Evolutionary conservation across 2,329 filamentous ascomycete genomes (phyloP), one percentile per base, ranked within the genome.

Genomic region (Chrysosporium queenslandicum): DNA sequence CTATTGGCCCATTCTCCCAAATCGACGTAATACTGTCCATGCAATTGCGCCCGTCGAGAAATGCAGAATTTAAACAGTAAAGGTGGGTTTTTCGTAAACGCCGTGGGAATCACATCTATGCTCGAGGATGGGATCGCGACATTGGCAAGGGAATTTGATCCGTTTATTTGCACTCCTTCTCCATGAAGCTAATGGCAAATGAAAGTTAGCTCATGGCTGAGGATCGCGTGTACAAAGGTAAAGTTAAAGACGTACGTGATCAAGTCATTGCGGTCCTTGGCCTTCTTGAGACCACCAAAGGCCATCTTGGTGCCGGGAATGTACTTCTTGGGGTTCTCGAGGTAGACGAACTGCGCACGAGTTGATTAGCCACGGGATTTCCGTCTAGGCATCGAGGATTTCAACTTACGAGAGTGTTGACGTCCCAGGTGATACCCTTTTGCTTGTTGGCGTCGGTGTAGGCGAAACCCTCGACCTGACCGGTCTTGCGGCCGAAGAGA

Each of bases 291-390:
- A 74, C 92, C 92, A 77, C 92, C 92, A 72, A 97, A 98, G 67
- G 92, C 92, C 92, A 98, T 98, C 88, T 97, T 98, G 78, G 92
- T 98, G 65, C 92, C 92, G 64, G 92, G 92, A 61, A 98, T 96
- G 83, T 90, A 98, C 82, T 97, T 97, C 86, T 98, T 98, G 77
- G 92, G 92, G 86, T 97, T 97, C 83, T 98, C 92, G 68, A 98
- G 90, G 84, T 98, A 98, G 63, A 84, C 81, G 77, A 95, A 97
- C 87, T 90, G 64, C 46, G 59, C 18, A 14, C 27, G 1, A 48
- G 14, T 5, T 25, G 9, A 12, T 29, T 9, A 43, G 14, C 12
- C 12, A 43, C 23, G 6, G 5, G 4, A 11, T 18, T 27, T 6
- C 12, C 46, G 25, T 14, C 20, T 7, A 27, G 3, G 20, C n/a